Evolutionary conservation across 768 basidiomycete genomes (phyloP).

Genomic region (Pholiota microspora): DNA sequence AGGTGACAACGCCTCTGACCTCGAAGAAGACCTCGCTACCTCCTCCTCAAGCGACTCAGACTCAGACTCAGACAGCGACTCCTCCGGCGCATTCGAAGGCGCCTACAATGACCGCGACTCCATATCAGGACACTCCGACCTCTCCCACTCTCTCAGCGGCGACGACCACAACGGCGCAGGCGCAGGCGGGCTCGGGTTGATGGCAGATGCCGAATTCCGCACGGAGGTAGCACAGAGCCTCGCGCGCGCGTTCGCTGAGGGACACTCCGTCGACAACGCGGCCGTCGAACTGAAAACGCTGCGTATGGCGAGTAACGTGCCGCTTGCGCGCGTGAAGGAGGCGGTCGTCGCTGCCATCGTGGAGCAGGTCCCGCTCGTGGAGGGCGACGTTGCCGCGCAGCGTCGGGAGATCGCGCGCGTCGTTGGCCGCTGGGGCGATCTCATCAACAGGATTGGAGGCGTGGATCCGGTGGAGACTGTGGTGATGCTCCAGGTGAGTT

Average conservation of each 20-base stretch:
- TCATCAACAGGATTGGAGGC: conserved; percentile 81
- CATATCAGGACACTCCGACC: conserved; percentile 46
- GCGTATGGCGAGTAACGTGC: conserved; percentile 95
- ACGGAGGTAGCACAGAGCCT: conserved; percentile 81
- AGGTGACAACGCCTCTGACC: conserved; percentile 66
- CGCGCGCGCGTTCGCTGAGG: conserved; percentile 89
- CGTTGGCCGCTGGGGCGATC: conserved; percentile 75
- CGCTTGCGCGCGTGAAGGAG: conserved; percentile 80
- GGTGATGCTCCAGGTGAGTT: conserved; percentile 68
- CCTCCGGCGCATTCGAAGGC: conserved; percentile 38
- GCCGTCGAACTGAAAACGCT: conserved; percentile 94
- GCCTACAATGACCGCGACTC: conserved; percentile 35
- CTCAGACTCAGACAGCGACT: conserved; percentile 20
- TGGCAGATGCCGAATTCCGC: conserved; percentile 67
- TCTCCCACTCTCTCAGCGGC: conserved; percentile 38
- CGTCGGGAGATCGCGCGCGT: conserved; percentile 63
- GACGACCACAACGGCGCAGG: conserved; percentile 19
- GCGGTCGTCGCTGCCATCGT: conserved; percentile 87
- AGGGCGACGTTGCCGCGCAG: conserved; percentile 54
- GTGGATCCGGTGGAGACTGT: conserved; percentile 82
- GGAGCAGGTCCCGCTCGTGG: conserved; percentile 62
- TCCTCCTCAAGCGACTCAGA: conserved; percentile 53
- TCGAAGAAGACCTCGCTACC: conserved; percentile 58
- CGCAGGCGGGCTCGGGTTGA: conserved; percentile 30
- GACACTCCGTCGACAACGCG: conserved; percentile 89